Evolutionary conservation across 106 monocot genomes (phyloP), one percentile per base, ranked within the genome.

Genomic region (Xerophyta viscosa): DNA sequence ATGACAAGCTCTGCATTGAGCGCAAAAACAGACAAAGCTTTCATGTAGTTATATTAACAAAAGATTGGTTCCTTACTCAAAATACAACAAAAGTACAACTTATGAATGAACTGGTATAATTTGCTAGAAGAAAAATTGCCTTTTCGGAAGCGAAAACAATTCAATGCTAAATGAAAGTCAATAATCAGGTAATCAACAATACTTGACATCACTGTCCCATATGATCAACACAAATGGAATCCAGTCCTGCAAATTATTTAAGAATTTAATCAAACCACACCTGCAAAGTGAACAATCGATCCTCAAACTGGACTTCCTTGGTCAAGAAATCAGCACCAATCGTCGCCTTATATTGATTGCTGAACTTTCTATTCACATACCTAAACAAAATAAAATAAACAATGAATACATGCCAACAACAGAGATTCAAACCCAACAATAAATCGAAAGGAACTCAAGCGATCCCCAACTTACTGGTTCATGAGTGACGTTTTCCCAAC

Each of bases 281-380:
- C 64, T 75, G 75, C 44, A 75, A 53, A 6, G 77, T 77, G 44
- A 71, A 75, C 14, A 76, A 58, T 23, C 80, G 65, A 48, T 86
- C 86, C 45, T 86, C 86, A 61, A 77, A 72, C 66, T 86, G 86
- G 24, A 86, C 66, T 52, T 86, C 80, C 44, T 86, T 86, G 4
- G 86, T 86, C 58, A 86, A 67, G 63, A 86, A 86, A 69, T 86
- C 86, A 24, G 86, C 76, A 25, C 86, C 86, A 24, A 77, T 86
- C 0, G 86, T 86, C 1, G 86, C 80, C 48, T 86, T 86, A 43
- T 86, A 86, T 69, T 86, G 86, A 67, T 86, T 86, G 27, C 78
- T 75, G 23, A 81, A 81, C 48, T 76, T 76, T 7, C 52, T 31
- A 49, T 69, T 76, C 30, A 69, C 69, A 31, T 76, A 76, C 37